These are phyloP conservation scores for Suillus cothurnatus DNA, from an alignment of 768 basidiomycete genomes.

Conservation along the genomic window DNA sequence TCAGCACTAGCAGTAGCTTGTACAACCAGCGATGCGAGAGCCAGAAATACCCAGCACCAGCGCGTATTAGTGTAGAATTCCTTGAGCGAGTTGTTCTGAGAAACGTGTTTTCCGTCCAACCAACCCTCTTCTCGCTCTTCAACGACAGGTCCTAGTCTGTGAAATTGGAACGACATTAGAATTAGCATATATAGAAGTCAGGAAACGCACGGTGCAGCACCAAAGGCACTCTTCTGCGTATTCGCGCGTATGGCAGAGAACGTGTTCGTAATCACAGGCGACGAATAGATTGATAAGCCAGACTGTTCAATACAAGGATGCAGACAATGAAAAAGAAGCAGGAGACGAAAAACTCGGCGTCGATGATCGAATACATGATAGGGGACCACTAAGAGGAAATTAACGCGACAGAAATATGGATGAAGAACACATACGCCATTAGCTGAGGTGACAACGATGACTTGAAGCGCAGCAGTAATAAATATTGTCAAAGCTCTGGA, in stretches of 20 bases:
- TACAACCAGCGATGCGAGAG: constrained; percentile 67
- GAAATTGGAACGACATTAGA: constrained; percentile 7
- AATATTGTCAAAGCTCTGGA: constrained; percentile 89
- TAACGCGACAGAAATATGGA: not conserved
- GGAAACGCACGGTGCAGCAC: constrained; percentile 51
- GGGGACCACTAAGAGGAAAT: constrained; percentile 58
- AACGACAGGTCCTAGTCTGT: constrained; percentile 40
- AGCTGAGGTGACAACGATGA: constrained; percentile 81
- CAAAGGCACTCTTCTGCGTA: constrained; percentile 91
- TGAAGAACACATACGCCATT: constrained; percentile 57
- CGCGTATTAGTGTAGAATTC: constrained; percentile 57
- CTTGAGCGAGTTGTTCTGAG: constrained; percentile 51
- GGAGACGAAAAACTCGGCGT: constrained; percentile 88
- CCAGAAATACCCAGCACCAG: constrained; percentile 77
- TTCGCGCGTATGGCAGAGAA: constrained; percentile 86
- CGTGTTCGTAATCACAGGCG: constrained; percentile 94
- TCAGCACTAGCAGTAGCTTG: constrained; percentile 70
- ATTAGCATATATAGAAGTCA: not conserved
- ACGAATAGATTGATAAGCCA: constrained; percentile 94
- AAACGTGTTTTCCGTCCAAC: constrained; percentile 48
- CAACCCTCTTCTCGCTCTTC: constrained; percentile 70
- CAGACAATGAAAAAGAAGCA: constrained; percentile 85
- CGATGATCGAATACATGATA: constrained; percentile 88
- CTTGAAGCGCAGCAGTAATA: constrained; percentile 79
- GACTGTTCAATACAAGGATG: constrained; percentile 87